phyloP scores from a whole-genome alignment of 148 eudicot species.

The Persicaria maculosa region DNA sequence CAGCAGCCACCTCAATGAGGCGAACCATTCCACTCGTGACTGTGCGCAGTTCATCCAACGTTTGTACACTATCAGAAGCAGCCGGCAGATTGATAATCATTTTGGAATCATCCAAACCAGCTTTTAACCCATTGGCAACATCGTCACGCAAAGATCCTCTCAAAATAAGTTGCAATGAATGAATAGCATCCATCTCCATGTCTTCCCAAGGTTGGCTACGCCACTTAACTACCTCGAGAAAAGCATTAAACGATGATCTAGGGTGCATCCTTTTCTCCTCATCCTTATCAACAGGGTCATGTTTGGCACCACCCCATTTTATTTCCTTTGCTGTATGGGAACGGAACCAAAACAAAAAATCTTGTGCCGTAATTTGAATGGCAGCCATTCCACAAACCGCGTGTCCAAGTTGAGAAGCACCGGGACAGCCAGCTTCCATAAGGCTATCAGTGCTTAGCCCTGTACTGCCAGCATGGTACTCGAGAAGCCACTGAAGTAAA shows the following conservation, averaged over 20 bases:
- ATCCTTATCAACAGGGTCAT: slow-evolving; percentile 58
- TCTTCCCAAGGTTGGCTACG: slow-evolving; percentile 84
- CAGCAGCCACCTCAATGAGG: slow-evolving; percentile 79
- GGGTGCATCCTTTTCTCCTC: slow-evolving; percentile 82
- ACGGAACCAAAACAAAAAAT: slow-evolving; percentile 77
- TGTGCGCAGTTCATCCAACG: slow-evolving; percentile 45
- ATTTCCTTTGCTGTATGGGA: slow-evolving; percentile 71
- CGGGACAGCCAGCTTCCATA: slow-evolving; percentile 74
- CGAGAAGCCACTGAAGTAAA: slow-evolving; percentile 59
- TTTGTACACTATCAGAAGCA: slow-evolving; percentile 28
- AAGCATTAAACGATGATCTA: slow-evolving; percentile 75
- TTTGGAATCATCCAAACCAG: slow-evolving; percentile 24
- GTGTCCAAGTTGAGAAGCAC: slow-evolving; percentile 55
- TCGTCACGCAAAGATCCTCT: slow-evolving; percentile 45
- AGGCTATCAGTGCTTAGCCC: slow-evolving; percentile 83
- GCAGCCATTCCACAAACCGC: slow-evolving; percentile 86
- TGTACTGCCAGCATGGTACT: slow-evolving; percentile 54
- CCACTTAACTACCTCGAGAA: slow-evolving; percentile 71
- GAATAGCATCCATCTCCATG: slow-evolving; percentile 89
- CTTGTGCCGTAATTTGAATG: slow-evolving; percentile 43
- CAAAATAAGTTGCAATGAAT: slow-evolving; percentile 63
- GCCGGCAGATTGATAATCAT: slow-evolving; percentile 53
- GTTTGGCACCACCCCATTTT: slow-evolving; percentile 92
- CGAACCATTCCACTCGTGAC: slow-evolving; percentile 74
- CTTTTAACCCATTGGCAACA: slow-evolving; percentile 22